Evolutionary conservation across 2,329 filamentous ascomycete genomes (phyloP).

Genomic region (Sclerotinia minor): DNA sequence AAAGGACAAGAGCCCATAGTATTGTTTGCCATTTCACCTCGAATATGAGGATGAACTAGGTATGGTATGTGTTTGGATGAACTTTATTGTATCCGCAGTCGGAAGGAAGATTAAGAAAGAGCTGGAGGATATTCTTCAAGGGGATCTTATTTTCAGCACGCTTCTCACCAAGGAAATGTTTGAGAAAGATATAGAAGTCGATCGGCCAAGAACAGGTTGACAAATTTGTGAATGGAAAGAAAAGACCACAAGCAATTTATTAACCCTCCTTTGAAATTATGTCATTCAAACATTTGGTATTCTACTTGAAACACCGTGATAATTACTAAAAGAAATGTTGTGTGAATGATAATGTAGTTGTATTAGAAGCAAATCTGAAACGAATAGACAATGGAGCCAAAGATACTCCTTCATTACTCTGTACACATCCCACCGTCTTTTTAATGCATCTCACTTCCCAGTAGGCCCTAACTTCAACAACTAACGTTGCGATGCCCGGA

Average conservation of each 20-base stretch:
- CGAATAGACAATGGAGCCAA: not conserved
- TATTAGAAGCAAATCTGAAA: not conserved
- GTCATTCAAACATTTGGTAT: not conserved
- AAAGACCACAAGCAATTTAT: not conserved
- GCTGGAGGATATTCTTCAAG: too few relatives aligned
- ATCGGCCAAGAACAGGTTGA: not conserved
- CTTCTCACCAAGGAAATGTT: too few relatives aligned
- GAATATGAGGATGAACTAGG: not conserved
- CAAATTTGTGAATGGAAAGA: conserved; percentile 2
- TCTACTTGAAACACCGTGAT: not conserved
- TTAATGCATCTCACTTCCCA: not conserved
- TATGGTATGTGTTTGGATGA: not conserved
- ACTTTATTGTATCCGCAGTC: not conserved
- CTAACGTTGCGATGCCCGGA: not conserved
- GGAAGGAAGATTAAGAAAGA: not conserved
- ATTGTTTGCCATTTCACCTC: not conserved
- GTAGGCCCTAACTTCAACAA: not conserved
- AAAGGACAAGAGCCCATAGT: conserved; percentile 14
- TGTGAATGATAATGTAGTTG: not conserved
- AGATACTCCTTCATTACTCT: not conserved
- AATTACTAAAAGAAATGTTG: not conserved
- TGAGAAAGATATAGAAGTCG: not conserved
- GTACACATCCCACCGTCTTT: too few relatives aligned
- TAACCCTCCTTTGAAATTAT: not conserved
- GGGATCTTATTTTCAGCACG: not conserved